Evolutionary conservation across 2,329 filamentous ascomycete genomes (phyloP).

Genomic region (Phoma sp.): DNA sequence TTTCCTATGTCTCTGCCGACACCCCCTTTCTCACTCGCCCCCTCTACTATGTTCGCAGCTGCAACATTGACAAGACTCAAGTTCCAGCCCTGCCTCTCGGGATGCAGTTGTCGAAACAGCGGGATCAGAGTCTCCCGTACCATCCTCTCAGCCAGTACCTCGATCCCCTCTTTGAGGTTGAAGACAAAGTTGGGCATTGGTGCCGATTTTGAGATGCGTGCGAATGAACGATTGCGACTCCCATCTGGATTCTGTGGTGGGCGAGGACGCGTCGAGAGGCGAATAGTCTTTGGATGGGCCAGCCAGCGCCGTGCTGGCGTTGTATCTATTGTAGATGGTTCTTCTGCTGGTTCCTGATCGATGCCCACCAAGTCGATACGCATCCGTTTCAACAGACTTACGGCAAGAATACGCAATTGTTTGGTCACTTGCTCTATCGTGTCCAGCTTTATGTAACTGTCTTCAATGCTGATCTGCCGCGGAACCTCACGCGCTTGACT

Average conservation of each 20-base stretch:
- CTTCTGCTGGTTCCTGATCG: slow-evolving; percentile 41
- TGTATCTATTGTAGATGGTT: background rate
- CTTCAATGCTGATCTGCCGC: slow-evolving; percentile 91
- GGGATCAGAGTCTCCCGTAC: slow-evolving; percentile 71
- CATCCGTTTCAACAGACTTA: slow-evolving; percentile 78
- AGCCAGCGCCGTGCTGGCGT: slow-evolving; percentile 64
- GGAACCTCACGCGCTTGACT: slow-evolving; percentile 74
- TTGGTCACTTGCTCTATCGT: slow-evolving; percentile 67
- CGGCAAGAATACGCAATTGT: slow-evolving; percentile 71
- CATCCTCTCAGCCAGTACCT: slow-evolving; percentile 69
- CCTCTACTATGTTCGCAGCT: slow-evolving; percentile 77
- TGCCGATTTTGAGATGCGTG: slow-evolving; percentile 75
- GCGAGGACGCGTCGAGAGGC: slow-evolving; percentile 76
- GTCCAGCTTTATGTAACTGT: slow-evolving; percentile 80
- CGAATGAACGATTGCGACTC: slow-evolving; percentile 64
- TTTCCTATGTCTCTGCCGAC: slow-evolving; percentile 74
- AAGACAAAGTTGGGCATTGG: slow-evolving; percentile 78
- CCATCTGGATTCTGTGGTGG: slow-evolving; percentile 60
- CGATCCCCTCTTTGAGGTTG: slow-evolving; percentile 62
- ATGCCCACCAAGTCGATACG: slow-evolving; percentile 72
- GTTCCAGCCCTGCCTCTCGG: slow-evolving; percentile 74
- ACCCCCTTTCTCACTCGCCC: slow-evolving; percentile 52
- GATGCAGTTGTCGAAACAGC: slow-evolving; percentile 76
- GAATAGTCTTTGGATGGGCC: slow-evolving; percentile 79
- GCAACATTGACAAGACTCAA: slow-evolving; percentile 85